A percentile compares a stretch with the other conserved stretches of the same genome.
Conservation (phyloP, 2,329 filamentous ascomycete species). For the Neopestalotiopsis sp. region DNA sequence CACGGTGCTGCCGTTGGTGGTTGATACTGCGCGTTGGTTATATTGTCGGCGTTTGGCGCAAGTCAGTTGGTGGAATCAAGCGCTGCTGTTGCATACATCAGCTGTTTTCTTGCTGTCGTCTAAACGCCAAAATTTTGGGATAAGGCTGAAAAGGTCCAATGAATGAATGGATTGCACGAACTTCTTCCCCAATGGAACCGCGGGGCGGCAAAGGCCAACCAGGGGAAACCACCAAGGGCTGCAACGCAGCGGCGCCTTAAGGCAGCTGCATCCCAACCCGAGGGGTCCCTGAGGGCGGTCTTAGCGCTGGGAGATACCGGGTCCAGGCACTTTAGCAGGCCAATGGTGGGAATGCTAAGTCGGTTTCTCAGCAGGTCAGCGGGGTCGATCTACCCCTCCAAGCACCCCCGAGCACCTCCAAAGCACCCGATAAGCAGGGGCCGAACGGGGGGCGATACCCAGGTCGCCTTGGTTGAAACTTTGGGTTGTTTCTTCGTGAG, state of each 20-base stretch:
- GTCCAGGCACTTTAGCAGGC: constrained; percentile 7
- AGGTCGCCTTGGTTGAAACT: constrained; percentile 17
- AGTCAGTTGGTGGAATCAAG: neutral
- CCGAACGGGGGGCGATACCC: constrained; percentile 5
- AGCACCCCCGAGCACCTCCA: neutral
- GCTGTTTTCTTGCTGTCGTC: neutral
- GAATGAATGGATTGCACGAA: neutral
- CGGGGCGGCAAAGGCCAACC: neutral
- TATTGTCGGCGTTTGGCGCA: constrained; percentile 2
- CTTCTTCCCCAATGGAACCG: neutral
- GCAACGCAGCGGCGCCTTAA: neutral
- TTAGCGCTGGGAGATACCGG: constrained; percentile 8
- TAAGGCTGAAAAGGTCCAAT: constrained; percentile 8
- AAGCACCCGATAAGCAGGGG: neutral
- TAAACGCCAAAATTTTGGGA: constrained; percentile 4
- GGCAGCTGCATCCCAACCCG: constrained; percentile 1
- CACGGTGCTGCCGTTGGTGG: constrained; percentile 24
- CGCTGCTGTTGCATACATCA: neutral
- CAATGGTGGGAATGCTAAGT: constrained; percentile 6
- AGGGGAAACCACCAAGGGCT: neutral
- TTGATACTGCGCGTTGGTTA: neutral
- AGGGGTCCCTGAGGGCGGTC: neutral
- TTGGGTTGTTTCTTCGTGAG: constrained; percentile 18
- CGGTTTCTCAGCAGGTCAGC: constrained; percentile 1
- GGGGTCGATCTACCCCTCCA: constrained; percentile 16